Conservation (phyloP, 1,284 basidiomycete species). For the Puccinia horiana region DNA sequence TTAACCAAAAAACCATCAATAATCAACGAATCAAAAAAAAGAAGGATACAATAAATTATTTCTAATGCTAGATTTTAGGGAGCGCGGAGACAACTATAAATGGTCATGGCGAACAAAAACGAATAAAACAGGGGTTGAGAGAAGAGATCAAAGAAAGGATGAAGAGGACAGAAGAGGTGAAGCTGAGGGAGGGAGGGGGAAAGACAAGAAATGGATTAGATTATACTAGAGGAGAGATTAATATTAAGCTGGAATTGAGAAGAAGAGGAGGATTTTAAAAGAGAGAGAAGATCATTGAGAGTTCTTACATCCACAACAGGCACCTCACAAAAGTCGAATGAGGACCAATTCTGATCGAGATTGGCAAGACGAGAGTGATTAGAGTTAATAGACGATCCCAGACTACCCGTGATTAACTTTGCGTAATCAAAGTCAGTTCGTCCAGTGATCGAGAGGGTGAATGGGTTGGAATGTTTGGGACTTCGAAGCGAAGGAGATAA, state of each 20-base stretch:
- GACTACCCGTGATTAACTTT: slow-evolving; percentile 54
- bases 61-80: background rate
- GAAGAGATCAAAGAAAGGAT: background rate
- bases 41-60: background rate
- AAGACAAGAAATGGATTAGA: background rate
- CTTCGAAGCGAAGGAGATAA: slow-evolving; percentile 58
- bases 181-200: background rate
- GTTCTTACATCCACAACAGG: slow-evolving; percentile 40
- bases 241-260: background rate
- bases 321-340: slow-evolving; percentile 24
- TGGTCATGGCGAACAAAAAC: background rate
- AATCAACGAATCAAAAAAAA: background rate
- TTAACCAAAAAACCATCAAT: background rate
- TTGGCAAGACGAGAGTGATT: background rate
- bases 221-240: background rate
- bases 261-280: background rate
- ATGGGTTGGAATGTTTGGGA: slow-evolving; percentile 60
- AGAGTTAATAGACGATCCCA: background rate
- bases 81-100: background rate
- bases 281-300: slow-evolving; percentile 21
- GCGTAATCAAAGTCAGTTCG: slow-evolving; percentile 75
- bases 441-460: slow-evolving; percentile 70
- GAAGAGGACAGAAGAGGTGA: background rate
- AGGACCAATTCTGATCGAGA: background rate
- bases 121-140: slow-evolving; percentile 7